Base-by-base conservation (phyloP, 257 asterid genomes). In the Ophiorrhiza pumila region DNA sequence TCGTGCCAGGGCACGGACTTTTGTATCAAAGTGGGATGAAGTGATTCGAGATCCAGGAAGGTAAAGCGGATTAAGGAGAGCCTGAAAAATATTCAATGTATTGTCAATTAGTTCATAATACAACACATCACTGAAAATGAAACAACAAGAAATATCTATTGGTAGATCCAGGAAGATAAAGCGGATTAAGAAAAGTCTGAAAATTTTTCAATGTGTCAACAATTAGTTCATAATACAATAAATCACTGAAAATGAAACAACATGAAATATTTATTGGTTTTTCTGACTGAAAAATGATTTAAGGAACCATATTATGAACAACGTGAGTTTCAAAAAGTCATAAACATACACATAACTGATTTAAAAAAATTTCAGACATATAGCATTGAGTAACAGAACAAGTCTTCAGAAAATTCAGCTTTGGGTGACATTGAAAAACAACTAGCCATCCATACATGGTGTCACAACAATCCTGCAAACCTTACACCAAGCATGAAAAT, bases 181-280 rank as follows among this genome's bases (percentile, higher is more conserved):
- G 96, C 67, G 99, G 98, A 80, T 92, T 95, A 74, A 90, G 94
- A 82, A 95, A 93, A 69, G 89, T 87, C 99, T 95, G 98, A 82
- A 80, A 79, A 79, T 45, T 42, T 6, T 37, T 11, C 8, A 22
- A 55, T 11, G 1, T 11, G 15, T 27, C 34, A 56, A 7, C 61
- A 4, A 56, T 56, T 1, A 56, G 34, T 56, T 56, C 61, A 25
- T 25, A 6, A 56, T 25, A 25, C 35, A n/a, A 23, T 5, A 56
- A 56, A 23, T 8, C 34, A 18, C 34, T 23, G 32, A 25, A 56
- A 13, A 37, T 22, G 22, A 29, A 39, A 13, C 10, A 25, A 53
- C 11, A 15, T 9, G 27, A 5, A 14, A 14, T 20, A 20, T 3
- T 20, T n/a, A 7, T 22, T 22, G 9, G 25, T 35, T 39, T 14